Evolutionary conservation across 352 stramenopile species (phyloP).

Genomic region (Phytophthora chlamydospora): DNA sequence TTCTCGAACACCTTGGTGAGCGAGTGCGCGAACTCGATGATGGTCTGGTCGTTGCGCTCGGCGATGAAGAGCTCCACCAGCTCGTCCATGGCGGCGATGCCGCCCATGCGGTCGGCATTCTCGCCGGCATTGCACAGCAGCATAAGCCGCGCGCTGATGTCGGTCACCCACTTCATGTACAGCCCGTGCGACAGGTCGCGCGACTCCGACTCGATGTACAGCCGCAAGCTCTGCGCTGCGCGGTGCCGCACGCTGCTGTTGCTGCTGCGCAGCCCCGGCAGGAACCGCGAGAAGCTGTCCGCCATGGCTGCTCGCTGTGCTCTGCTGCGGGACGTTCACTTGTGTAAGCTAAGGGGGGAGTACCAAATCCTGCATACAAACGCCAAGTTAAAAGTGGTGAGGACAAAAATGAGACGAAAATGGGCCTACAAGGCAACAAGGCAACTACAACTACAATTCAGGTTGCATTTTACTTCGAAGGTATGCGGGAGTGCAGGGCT

Average conservation of each 20-base stretch:
- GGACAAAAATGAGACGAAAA: too few relatives aligned
- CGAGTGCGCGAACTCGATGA: conserved; percentile 90
- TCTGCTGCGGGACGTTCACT: background rate
- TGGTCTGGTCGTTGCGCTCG: conserved; percentile 89
- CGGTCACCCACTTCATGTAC: conserved; percentile 90
- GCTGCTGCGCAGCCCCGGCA: conserved; percentile 72
- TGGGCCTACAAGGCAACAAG: too few relatives aligned
- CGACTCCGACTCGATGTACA: conserved; percentile 88
- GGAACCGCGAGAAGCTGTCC: conserved; percentile 78
- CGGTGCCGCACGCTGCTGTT: conserved; percentile 70
- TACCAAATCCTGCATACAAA: too few relatives aligned
- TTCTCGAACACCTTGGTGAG: conserved; percentile 90
- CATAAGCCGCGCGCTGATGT: conserved; percentile 84
- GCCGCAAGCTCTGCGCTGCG: conserved; percentile 73
- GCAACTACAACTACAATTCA: too few relatives aligned
- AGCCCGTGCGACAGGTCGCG: conserved; percentile 82
- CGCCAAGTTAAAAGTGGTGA: too few relatives aligned
- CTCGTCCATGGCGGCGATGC: conserved; percentile 90
- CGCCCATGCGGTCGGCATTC: conserved; percentile 78
- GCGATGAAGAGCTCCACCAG: conserved; percentile 90
- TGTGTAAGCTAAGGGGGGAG: background rate
- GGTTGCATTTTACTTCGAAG: too few relatives aligned
- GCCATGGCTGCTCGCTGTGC: conserved; percentile 37
- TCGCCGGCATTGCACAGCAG: conserved; percentile 85
- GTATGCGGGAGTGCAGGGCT: background rate